These are phyloP conservation scores for Aspergillus uvarum DNA, from an alignment of 2,329 filamentous ascomycete species.

Conservation along the genomic window DNA sequence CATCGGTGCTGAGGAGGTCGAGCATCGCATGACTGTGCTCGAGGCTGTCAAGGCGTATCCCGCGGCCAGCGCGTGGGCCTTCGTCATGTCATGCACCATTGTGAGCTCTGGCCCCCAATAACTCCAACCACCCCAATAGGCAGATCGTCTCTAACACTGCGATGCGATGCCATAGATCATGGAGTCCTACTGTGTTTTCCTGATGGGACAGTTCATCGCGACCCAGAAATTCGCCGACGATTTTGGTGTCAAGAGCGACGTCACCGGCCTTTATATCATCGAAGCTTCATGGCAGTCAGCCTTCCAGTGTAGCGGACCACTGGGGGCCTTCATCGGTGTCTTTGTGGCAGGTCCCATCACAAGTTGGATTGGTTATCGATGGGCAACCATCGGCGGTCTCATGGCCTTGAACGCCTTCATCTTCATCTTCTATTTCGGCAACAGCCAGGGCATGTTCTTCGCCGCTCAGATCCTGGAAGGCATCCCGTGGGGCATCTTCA, in stretches of 20 bases:
- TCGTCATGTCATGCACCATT: conserved; percentile 58
- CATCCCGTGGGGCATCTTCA: conserved; percentile 66
- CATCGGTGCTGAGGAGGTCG: conserved; percentile 57
- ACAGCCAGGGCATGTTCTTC: conserved; percentile 49
- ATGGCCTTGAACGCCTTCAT: conserved; percentile 55
- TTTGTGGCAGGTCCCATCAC: conserved; percentile 55
- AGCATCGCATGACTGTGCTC: conserved; percentile 49
- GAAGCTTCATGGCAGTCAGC: conserved; percentile 59
- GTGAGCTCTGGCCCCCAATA: conserved; percentile 40
- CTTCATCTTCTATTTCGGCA: conserved; percentile 52
- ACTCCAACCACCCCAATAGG: not conserved
- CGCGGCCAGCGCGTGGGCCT: conserved; percentile 56
- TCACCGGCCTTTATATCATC: conserved; percentile 41
- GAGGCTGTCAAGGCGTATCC: conserved; percentile 54
- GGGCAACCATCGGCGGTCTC: conserved; percentile 55
- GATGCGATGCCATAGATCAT: conserved; percentile 52
- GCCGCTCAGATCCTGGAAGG: conserved; percentile 60
- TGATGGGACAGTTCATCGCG: conserved; percentile 61
- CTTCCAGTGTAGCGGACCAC: conserved; percentile 55
- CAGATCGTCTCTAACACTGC: conserved; percentile 21
- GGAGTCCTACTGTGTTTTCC: conserved; percentile 64
- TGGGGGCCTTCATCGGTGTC: conserved; percentile 53
- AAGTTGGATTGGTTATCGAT: conserved; percentile 62
- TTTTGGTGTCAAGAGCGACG: conserved; percentile 47
- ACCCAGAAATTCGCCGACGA: conserved; percentile 46